Conservation (phyloP, 1,284 basidiomycete genomes). For the Marasmius oreades region DNA sequence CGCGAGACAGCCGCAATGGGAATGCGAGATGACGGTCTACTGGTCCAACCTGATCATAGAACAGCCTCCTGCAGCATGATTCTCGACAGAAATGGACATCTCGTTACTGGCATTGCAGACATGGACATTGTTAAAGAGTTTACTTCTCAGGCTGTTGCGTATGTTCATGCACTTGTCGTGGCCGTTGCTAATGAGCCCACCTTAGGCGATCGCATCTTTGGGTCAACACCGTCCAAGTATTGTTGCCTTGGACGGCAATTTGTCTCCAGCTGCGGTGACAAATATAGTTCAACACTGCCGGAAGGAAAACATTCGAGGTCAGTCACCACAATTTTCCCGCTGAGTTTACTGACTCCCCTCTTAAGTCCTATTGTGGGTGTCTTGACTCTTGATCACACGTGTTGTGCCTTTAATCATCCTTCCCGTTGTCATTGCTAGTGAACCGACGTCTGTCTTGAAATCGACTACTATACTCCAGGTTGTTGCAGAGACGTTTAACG, state of each 20-base stretch:
- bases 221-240: slow-evolving; percentile 47
- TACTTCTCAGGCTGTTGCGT: slow-evolving; percentile 42
- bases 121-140: slow-evolving; percentile 74
- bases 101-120: slow-evolving; percentile 87
- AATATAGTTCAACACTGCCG: slow-evolving; percentile 49
- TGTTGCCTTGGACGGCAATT: slow-evolving; percentile 83
- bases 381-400: background rate
- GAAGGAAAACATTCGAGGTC: slow-evolving; percentile 48
- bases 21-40: slow-evolving; percentile 82
- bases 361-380: slow-evolving; percentile 58
- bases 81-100: slow-evolving; percentile 67
- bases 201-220: slow-evolving; percentile 42
- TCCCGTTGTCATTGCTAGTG: slow-evolving; percentile 35
- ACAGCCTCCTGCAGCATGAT: slow-evolving; percentile 87
- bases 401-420: background rate
- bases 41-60: slow-evolving; percentile 35
- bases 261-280: slow-evolving; percentile 53
- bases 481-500: slow-evolving; percentile 17
- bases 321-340: slow-evolving; percentile 21
- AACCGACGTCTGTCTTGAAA: slow-evolving; percentile 88
- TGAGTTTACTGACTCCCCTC: slow-evolving; percentile 3
- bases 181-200: slow-evolving; percentile 13
- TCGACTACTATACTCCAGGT: slow-evolving; percentile 59
- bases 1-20: slow-evolving; percentile 57
- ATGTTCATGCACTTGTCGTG: slow-evolving; percentile 4